Percentiles rank a stretch among this genome's conserved stretches.
phyloP scores from a whole-genome alignment of 441 rosid genomes.

The Adansonia madagascariensis region DNA sequence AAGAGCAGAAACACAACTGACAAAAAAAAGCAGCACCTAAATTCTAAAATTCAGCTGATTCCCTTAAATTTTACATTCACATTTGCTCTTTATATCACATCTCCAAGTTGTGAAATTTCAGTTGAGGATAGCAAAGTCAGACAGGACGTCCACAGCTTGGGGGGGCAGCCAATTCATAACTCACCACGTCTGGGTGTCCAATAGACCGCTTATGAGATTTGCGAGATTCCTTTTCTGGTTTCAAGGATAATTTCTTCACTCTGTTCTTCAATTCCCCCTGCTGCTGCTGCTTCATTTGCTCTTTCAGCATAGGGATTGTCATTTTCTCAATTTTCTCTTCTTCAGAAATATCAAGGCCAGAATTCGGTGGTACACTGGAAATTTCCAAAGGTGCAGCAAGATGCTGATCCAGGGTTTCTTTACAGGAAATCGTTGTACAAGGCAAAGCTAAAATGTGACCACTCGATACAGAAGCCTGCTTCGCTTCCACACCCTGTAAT shows the following conservation, averaged over 20 bases:
- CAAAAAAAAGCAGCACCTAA: not conserved
- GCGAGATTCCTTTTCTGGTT: conserved; percentile 30
- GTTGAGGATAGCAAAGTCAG: conserved; percentile 4
- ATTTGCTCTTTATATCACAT: conserved; percentile 26
- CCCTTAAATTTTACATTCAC: conserved; percentile 23
- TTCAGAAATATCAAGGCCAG: conserved; percentile 23
- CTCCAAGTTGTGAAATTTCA: conserved; percentile 17
- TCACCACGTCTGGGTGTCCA: conserved; percentile 15
- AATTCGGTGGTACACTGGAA: conserved; percentile 18
- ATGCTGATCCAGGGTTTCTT: conserved; percentile 22
- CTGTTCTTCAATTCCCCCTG: conserved; percentile 30
- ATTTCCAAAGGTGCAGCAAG: conserved; percentile 22
- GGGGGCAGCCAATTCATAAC: conserved; percentile 24
- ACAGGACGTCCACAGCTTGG: conserved; percentile 26
- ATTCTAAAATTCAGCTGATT: conserved; percentile 6
- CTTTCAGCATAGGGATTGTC: conserved; percentile 30
- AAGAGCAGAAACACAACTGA: conserved; percentile 15
- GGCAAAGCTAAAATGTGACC: conserved; percentile 27
- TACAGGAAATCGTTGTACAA: conserved; percentile 17
- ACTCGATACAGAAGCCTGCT: conserved; percentile 17
- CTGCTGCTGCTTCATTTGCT: conserved; percentile 35
- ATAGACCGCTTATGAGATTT: conserved; percentile 28
- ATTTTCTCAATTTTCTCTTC: conserved; percentile 32
- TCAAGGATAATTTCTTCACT: conserved; percentile 31
- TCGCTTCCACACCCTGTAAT: conserved; percentile 25